Conservation (phyloP, 2,329 filamentous ascomycete species). For the Blumeria hordei region DNA sequence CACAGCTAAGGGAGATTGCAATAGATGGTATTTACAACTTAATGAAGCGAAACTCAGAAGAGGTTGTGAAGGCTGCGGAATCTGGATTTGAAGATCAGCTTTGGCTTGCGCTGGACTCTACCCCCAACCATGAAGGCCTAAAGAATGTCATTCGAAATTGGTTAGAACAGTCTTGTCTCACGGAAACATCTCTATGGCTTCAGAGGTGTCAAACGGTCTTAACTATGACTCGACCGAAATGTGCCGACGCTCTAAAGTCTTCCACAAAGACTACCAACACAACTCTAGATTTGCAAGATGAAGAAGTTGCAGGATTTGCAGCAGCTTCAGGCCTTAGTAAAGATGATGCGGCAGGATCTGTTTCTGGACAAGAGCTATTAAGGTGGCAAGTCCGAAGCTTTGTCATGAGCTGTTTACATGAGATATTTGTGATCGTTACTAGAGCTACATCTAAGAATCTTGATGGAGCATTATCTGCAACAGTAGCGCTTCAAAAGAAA, state of each 20-base stretch:
- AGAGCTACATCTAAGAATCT: slow-evolving; percentile 59
- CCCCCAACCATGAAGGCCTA: slow-evolving; percentile 55
- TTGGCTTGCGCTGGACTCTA: slow-evolving; percentile 67
- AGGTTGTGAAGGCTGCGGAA: slow-evolving; percentile 54
- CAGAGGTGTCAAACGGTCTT: slow-evolving; percentile 70
- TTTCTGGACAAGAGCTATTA: slow-evolving; percentile 58
- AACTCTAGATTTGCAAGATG: slow-evolving; percentile 67
- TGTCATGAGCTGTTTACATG: slow-evolving; percentile 68
- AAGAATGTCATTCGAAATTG: slow-evolving; percentile 76
- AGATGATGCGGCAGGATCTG: slow-evolving; percentile 24
- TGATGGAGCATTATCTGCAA: slow-evolving; percentile 55
- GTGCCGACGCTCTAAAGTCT: slow-evolving; percentile 23
- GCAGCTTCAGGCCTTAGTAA: slow-evolving; percentile 36
- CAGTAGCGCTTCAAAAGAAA: slow-evolving; percentile 53
- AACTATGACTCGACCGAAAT: slow-evolving; percentile 58
- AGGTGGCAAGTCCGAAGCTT: slow-evolving; percentile 93
- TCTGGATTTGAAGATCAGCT: slow-evolving; percentile 70
- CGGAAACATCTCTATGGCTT: slow-evolving; percentile 65
- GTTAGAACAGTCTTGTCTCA: slow-evolving; percentile 70
- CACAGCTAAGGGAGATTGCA: slow-evolving; percentile 51
- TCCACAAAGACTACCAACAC: slow-evolving; percentile 22
- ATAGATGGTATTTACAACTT: slow-evolving; percentile 78
- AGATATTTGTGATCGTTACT: slow-evolving; percentile 54
- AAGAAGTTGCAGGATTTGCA: slow-evolving; percentile 90
- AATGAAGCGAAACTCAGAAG: slow-evolving; percentile 76